Percentiles rank a stretch among this genome's conserved stretches.
Conservation (phyloP, 176 grass and related monocot genomes). For the Carex myosuroides region DNA sequence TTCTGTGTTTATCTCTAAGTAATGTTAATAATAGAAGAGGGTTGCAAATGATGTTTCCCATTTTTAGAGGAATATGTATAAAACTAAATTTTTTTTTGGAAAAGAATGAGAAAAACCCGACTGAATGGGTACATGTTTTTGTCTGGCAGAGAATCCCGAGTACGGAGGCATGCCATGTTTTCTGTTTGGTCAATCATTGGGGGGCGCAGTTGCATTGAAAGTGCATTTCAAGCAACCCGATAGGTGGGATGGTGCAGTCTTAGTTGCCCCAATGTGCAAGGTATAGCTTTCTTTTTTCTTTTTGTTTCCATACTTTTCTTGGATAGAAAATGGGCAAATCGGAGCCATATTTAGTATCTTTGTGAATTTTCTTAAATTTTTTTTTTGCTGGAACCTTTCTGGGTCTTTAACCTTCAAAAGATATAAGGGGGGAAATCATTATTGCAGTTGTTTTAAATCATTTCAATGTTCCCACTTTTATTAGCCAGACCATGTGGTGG, state of each 20-base stretch:
- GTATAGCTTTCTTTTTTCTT: constrained; percentile 30
- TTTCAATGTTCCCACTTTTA: not conserved
- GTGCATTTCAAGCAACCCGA: constrained; percentile 80
- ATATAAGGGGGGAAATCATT: not conserved
- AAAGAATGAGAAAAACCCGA: not conserved
- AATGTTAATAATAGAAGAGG: not conserved
- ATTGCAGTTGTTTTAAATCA: not conserved
- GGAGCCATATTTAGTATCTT: not conserved
- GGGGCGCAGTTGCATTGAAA: constrained; percentile 87
- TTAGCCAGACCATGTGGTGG: not conserved
- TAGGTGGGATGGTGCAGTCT: constrained; percentile 79
- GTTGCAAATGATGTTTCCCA: not conserved
- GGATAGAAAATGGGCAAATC: not conserved
- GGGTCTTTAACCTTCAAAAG: not conserved
- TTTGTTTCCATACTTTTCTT: not conserved
- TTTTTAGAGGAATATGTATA: not conserved
- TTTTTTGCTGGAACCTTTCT: not conserved
- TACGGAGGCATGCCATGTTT: constrained; percentile 59
- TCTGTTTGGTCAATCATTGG: constrained; percentile 95
- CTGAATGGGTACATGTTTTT: not conserved
- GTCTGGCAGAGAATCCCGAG: constrained; percentile 58
- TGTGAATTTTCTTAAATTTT: not conserved
- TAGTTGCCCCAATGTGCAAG: constrained; percentile 98
- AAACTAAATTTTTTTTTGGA: not conserved
- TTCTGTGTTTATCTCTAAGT: not conserved